Evolutionary conservation across 768 basidiomycete genomes (phyloP), one percentile per base, ranked within the genome.

Genomic region (Mycena epipterygia): DNA sequence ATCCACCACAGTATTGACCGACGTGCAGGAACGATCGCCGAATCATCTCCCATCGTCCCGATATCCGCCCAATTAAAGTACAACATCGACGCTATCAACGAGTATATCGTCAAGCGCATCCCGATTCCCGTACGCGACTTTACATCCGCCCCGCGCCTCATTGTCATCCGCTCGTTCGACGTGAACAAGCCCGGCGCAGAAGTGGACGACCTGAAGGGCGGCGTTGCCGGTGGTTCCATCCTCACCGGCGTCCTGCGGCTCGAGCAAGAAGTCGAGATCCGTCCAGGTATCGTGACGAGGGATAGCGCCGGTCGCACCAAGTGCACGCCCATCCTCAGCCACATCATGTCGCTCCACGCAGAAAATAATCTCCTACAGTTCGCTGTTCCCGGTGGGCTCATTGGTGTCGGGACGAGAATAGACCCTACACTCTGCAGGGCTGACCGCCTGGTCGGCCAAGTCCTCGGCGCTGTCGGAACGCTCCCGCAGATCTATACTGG

Each of bases 131-230:
- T 91, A 39, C 95, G 97, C 67, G 94, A 99, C 86, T 99, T 99
- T 82, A 88, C 90, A 37, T 92, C 95, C 33, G 91, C 94, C 71
- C 96, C 98, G 0, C 91, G 93, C 39, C 91, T 99, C 74, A 99
- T 99, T 79, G 97, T 99, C 80, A 99, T 99, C 81, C 95, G 97
- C 74, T 98, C 96, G 23, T 99, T 99, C 83, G 98, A 99, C 80
- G 97, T 99, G 80, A 99, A 99, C 89, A 98, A 98, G 82, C 98
- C 98, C 14, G 98, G 97, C 79, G 91, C 97, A 4, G 96, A 97
- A 78, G 96, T 99, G 5, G 93, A 97, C 75, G 98, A 99, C 48
- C 88, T 99, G 69, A 97, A 98, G 83, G 97, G 97, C 68, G 98
- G 98, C 77, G 98, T 99, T 42, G 98, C 98, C 21, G 98, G 98